Conservation (phyloP, 106 monocot genomes). For the Acanthochlamys bracteata region DNA sequence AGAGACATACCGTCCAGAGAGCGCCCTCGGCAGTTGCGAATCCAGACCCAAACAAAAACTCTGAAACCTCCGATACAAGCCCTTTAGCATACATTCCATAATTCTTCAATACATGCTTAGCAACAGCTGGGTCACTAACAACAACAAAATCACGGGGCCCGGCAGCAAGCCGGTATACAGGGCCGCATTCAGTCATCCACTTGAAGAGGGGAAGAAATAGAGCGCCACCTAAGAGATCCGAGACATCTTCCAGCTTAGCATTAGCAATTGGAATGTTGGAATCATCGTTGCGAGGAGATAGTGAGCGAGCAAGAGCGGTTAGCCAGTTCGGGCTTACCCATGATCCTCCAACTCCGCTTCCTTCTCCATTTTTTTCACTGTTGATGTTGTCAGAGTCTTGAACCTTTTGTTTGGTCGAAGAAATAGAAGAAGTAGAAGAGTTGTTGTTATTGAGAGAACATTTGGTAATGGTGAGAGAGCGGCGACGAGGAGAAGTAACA, state of each 20-base stretch:
- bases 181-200: conserved; percentile 84
- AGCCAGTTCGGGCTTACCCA: conserved; percentile 98
- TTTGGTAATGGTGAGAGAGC: background rate
- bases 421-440: background rate
- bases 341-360: conserved; percentile 19
- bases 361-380: too few relatives aligned
- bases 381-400: background rate
- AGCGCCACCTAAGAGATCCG: conserved; percentile 92
- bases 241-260: conserved; percentile 83
- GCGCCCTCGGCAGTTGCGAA: conserved; percentile 83
- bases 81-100: conserved; percentile 90
- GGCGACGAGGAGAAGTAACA: background rate
- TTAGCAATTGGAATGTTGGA: conserved; percentile 77
- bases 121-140: conserved; percentile 79
- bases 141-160: conserved; percentile 86
- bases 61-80: conserved; percentile 83
- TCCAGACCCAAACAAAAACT: conserved; percentile 92
- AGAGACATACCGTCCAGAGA: conserved; percentile 92
- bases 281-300: conserved; percentile 32
- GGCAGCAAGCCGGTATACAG: conserved; percentile 82
- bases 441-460: background rate
- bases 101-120: conserved; percentile 79
- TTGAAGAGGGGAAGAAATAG: conserved; percentile 96
- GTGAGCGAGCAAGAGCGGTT: conserved; percentile 42
- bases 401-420: background rate